These are phyloP conservation scores for Xylaria sp. DNA, from an alignment of 2,329 filamentous ascomycete species.

Conservation along the genomic window DNA sequence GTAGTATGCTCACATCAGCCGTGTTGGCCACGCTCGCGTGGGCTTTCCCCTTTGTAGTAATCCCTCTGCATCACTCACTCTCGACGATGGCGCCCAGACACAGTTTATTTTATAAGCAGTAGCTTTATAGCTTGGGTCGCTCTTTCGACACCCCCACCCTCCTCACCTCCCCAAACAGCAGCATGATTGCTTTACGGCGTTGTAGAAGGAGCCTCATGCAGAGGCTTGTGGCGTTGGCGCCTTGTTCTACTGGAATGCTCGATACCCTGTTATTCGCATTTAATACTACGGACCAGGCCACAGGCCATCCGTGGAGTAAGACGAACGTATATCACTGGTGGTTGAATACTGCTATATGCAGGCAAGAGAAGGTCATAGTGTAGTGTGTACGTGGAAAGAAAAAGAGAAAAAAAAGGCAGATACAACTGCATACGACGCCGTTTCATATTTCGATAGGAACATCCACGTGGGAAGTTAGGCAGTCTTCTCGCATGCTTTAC, in stretches of 20 bases:
- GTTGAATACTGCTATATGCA: slow-evolving; percentile 6
- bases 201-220: slow-evolving; percentile 18
- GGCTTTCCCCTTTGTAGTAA: slow-evolving; percentile 34
- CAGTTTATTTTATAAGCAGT: slow-evolving; percentile 19
- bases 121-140: slow-evolving; percentile 21
- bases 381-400: slow-evolving; percentile 14
- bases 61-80: slow-evolving; percentile 21
- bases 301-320: slow-evolving; percentile 22
- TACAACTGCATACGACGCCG: not conserved
- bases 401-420: slow-evolving; percentile 3
- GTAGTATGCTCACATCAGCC: slow-evolving; percentile 38
- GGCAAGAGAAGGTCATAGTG: slow-evolving; percentile 21
- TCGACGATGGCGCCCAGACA: slow-evolving; percentile 19
- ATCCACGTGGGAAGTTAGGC: slow-evolving; percentile 6
- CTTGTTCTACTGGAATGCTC: slow-evolving; percentile 28
- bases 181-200: slow-evolving; percentile 23
- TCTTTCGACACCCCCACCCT: slow-evolving; percentile 8
- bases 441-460: slow-evolving; percentile 12
- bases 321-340: slow-evolving; percentile 11
- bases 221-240: slow-evolving; percentile 25
- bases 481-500: slow-evolving; percentile 3
- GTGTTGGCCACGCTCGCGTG: slow-evolving; percentile 14
- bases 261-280: slow-evolving; percentile 30
- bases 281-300: slow-evolving; percentile 22
- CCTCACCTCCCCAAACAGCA: slow-evolving; percentile 4